Evolutionary conservation across 805 yeast species (phyloP), one percentile per base, ranked within the genome.

Genomic region (Lachancea meyersii): DNA sequence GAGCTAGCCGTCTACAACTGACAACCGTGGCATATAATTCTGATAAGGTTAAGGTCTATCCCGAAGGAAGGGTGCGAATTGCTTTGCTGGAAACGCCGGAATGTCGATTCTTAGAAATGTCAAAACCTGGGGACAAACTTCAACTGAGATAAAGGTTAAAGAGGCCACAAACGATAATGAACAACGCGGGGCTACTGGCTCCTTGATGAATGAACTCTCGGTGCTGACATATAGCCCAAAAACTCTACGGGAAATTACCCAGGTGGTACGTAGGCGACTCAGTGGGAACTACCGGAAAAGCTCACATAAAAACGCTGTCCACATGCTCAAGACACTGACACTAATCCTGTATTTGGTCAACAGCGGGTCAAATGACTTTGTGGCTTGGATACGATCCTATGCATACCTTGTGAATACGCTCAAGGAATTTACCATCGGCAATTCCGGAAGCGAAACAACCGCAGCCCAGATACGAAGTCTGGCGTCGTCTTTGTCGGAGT

Each of bases 171-270:
- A 58, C 19, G 73, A 70, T 48, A 69, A 68, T 44, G 80, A 77
- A 45, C 65, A 70, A 1, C 63, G 70, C 51, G 80, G 83, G 1
- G 82, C 82, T 0, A 73, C 75, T 6, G 74, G 77, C n/a, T 63
- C 71, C 5, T 73, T 78, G 45, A 62, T 79, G 54, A 71, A 72
- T 44, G 77, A 76, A 38, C 59, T 79, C 2, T 69, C 81, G 1
- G 59, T 65, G 2, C 55, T 76, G 18, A 69, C 83, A 0, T 67
- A 64, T 42, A 58, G 68, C 37, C 47, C 65, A 13, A 64, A 61
- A 46, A 65, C 71, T 9, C 50, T 74, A 22, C 55, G 58, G 13
- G 65, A 63, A 23, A 71, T 79, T 5, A 59, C 63, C 5, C 61
- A 59, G 23, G 64, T 68, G 5, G 46, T 79, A 3, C 54, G 55